Percentiles rank a stretch among this genome's conserved stretches.
phyloP scores from a whole-genome alignment of 805 yeast genomes.

The Yamadazyma phyllophila region DNA sequence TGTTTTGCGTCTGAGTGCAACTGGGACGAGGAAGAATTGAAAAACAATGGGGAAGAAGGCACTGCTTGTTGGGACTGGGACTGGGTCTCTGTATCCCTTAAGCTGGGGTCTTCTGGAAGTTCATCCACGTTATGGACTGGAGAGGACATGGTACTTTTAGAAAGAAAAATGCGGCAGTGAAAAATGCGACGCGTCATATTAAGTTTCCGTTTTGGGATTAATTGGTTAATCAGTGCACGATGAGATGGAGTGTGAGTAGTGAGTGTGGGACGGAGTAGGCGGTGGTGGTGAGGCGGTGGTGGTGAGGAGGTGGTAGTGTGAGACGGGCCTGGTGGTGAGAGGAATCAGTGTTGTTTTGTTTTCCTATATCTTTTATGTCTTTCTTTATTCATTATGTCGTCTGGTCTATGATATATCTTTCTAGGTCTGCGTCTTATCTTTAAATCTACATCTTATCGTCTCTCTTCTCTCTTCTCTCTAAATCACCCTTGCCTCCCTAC shows the following conservation, averaged over 20 bases:
- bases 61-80: conserved; percentile 38
- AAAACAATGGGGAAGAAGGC: conserved; percentile 58
- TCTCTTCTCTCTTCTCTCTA: too few species aligned
- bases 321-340: too few species aligned
- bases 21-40: conserved; percentile 48
- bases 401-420: too few species aligned
- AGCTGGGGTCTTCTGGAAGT: conserved; percentile 12
- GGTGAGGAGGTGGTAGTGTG: too few species aligned
- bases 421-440: too few species aligned
- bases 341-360: too few species aligned
- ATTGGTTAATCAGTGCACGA: conserved; percentile 8
- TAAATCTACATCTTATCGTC: too few species aligned
- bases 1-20: conserved; percentile 30
- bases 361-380: too few species aligned
- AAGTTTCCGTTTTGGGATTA: conserved; percentile 27
- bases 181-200: conserved; percentile 25
- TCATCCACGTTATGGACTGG: conserved; percentile 33
- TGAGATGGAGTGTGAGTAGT: neutral
- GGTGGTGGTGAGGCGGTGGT: too few species aligned
- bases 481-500: too few species aligned
- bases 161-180: conserved; percentile 3
- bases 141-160: conserved; percentile 25
- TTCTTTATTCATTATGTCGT: too few species aligned
- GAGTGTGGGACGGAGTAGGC: too few species aligned
- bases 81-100: conserved; percentile 35